Conservation (phyloP, 345 rosid species). For the Rhizophora mangle region DNA sequence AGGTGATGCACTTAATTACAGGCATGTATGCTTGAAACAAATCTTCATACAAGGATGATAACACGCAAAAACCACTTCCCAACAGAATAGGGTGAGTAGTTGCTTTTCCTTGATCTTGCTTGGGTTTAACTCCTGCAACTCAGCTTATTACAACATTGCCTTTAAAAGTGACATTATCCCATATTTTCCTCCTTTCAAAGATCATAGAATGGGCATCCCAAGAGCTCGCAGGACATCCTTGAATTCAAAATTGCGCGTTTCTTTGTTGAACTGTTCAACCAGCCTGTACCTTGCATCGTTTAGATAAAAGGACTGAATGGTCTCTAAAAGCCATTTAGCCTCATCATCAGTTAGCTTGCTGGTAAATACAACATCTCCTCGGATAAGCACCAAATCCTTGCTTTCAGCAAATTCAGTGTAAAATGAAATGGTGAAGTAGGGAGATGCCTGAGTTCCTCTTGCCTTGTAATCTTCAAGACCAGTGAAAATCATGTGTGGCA, state of each 20-base stretch:
- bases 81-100: background rate
- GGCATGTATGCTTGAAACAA: background rate
- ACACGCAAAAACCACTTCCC: background rate
- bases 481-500: conserved; percentile 83
- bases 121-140: background rate
- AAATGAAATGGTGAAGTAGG: conserved; percentile 58
- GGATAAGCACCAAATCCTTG: conserved; percentile 75
- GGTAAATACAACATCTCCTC: conserved; percentile 83
- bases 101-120: background rate
- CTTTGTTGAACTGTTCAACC: conserved; percentile 76
- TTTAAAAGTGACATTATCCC: background rate
- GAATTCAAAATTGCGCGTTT: conserved; percentile 77
- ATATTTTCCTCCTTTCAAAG: background rate
- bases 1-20: too few species aligned
- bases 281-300: conserved; percentile 76
- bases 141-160: background rate
- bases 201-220: conserved; percentile 68
- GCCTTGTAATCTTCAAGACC: conserved; percentile 99
- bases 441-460: conserved; percentile 93
- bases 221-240: conserved; percentile 77
- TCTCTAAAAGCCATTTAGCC: conserved; percentile 91
- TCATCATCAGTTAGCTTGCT: conserved; percentile 85
- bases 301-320: conserved; percentile 78
- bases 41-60: background rate
- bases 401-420: conserved; percentile 81